Evolutionary conservation across 495 filamentous ascomycete species (phyloP), one percentile per base, ranked within the genome.

Genomic region (Trichoderma parareesei): DNA sequence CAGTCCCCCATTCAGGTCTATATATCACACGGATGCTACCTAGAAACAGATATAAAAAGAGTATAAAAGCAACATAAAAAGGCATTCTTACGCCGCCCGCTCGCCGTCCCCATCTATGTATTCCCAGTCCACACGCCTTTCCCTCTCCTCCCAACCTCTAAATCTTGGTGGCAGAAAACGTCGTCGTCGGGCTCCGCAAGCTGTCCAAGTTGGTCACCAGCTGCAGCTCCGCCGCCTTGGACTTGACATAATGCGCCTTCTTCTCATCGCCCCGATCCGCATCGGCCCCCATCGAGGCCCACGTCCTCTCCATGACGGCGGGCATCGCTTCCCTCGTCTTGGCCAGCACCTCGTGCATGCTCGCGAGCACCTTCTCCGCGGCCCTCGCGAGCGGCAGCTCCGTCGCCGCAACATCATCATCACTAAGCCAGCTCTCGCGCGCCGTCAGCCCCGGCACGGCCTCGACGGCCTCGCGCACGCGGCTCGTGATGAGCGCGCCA

Each of bases 301-400:
- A 63, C 35, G 72, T 48, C 60, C 66, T 71, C 66, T 76, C 64
- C 67, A 75, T 66, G 69, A 73, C 69, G 9, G 64, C 70, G 43
- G 73, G 65, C 65, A 91, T 87, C 65, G 79, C 81, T 70, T 84
- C 80, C 71, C 87, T 84, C 41, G 94, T 98, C 78, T 85, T 86
- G 67, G 82, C 82, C 46, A 98, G 75, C 42, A 98, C 86, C 67
- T 85, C 80, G 67, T 96, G 91, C 94, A 98, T 98, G 71, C 88
- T 93, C 1, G 87, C 91, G n/a, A 98, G 73, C 9, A 96, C 94
- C 77, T 88, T 92, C 78, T 93, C 88, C 4, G 87, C 83, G 0
- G 94, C 89, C 65, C 82, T 85, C 2, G 93, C 91, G 1, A 98
- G 79, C 8, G 94, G 94, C 37, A 98, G 73, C 9, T 92, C 85